Conservation (phyloP, 2,329 filamentous ascomycete genomes). For the Colletotrichum plurivorum region DNA sequence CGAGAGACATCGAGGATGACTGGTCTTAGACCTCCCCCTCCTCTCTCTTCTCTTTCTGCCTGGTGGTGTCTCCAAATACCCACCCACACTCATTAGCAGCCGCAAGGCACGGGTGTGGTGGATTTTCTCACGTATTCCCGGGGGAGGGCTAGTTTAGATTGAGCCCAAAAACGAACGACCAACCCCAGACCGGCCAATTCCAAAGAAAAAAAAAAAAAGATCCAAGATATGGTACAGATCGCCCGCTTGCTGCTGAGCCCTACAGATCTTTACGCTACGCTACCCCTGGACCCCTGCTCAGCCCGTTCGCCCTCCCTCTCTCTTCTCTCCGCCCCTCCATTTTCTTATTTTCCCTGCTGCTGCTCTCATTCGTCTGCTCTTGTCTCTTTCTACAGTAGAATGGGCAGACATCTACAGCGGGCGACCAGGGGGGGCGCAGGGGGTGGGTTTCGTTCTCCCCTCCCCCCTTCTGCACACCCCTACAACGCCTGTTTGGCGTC, state of each 20-base stretch:
- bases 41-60: background rate
- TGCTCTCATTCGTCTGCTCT: slow-evolving; percentile 14
- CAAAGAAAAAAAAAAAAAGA: background rate
- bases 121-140: background rate
- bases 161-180: slow-evolving; percentile 8
- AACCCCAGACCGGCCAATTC: background rate
- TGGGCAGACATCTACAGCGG: slow-evolving; percentile 5
- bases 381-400: slow-evolving; percentile 10
- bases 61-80: background rate
- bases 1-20: no score
- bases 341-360: background rate
- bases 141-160: background rate
- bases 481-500: slow-evolving; percentile 25
- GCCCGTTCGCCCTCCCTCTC: background rate
- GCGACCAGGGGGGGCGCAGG: background rate
- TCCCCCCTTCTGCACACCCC: slow-evolving; percentile 6
- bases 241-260: slow-evolving; percentile 23
- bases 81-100: slow-evolving; percentile 1
- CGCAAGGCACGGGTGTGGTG: slow-evolving; percentile 6
- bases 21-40: background rate
- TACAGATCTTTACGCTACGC: slow-evolving; percentile 12
- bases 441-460: no score
- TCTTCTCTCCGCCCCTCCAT: background rate
- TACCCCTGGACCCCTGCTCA: slow-evolving; percentile 21
- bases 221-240: slow-evolving; percentile 28